Percentiles rank a stretch among this genome's conserved stretches.
Conservation (phyloP, 805 yeast species). For the Metschnikowia proteae region DNA sequence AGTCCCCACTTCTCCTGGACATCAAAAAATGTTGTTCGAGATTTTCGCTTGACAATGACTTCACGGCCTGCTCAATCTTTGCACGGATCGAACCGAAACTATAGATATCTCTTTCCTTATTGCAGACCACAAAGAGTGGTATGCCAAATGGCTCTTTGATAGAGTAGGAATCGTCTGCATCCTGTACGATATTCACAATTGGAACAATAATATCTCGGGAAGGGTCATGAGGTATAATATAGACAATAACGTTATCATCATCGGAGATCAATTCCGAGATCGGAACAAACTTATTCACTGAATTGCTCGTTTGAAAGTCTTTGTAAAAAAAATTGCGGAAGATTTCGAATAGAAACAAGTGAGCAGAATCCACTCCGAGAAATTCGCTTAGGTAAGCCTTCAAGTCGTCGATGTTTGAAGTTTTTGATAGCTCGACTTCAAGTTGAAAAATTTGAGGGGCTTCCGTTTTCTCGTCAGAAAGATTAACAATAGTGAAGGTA, state of each 20-base stretch:
- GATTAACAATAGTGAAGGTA: conserved; percentile 59
- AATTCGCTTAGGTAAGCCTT: conserved; percentile 56
- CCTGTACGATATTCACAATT: conserved; percentile 45
- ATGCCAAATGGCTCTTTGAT: conserved; percentile 58
- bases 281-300: conserved; percentile 55
- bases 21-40: conserved; percentile 22
- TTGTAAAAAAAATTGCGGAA: conserved; percentile 65
- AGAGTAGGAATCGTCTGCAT: conserved; percentile 33
- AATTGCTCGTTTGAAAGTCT: conserved; percentile 58
- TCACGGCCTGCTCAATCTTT: conserved; percentile 46
- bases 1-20: conserved; percentile 14
- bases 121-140: conserved; percentile 68
- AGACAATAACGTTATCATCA: conserved; percentile 63
- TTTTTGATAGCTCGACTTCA: conserved; percentile 70
- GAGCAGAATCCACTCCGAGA: conserved; percentile 24
- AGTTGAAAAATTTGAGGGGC: conserved; percentile 44
- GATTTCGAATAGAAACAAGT: conserved; percentile 39
- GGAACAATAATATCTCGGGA: conserved; percentile 48
- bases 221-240: conserved; percentile 49
- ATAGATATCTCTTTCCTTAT: conserved; percentile 43
- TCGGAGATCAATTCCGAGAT: conserved; percentile 61
- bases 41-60: conserved; percentile 23
- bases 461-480: conserved; percentile 24
- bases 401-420: conserved; percentile 60
- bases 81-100: conserved; percentile 57